Conservation (phyloP, 2,329 filamentous ascomycete species). For the Macrophomina phaseolina region DNA sequence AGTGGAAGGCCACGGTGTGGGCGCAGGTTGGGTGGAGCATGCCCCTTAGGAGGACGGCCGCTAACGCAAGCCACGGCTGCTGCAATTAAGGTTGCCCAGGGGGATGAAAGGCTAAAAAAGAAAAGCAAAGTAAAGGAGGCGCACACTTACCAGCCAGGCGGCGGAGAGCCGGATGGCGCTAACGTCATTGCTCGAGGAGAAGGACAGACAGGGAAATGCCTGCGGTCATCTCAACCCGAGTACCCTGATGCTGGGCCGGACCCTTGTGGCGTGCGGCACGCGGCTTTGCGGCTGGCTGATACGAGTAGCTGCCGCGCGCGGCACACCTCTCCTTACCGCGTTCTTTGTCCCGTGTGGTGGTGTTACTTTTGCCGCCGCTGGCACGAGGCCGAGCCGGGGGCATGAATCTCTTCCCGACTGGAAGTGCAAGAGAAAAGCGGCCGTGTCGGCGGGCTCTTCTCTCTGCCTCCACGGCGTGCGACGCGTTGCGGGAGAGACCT, state of each 20-base stretch:
- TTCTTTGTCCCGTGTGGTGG: not conserved
- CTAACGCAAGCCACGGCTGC: slow-evolving; percentile 4
- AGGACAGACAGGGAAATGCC: slow-evolving; percentile 4
- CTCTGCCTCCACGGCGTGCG: not conserved
- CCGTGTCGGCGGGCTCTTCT: not conserved
- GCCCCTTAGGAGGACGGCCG: slow-evolving; percentile 11
- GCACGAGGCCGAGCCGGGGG: not conserved
- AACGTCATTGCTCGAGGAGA: slow-evolving; percentile 10
- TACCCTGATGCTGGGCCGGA: slow-evolving; percentile 22
- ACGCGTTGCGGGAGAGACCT: slow-evolving; percentile 14
- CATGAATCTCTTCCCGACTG: not conserved
- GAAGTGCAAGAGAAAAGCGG: not conserved
- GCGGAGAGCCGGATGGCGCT: slow-evolving; percentile 17
- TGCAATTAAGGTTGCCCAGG: slow-evolving; percentile 12
- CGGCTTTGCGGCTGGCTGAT: slow-evolving; percentile 11
- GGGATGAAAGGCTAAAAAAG: not conserved
- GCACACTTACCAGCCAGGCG: slow-evolving; percentile 2
- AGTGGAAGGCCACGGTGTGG: not conserved
- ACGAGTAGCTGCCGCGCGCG: not conserved
- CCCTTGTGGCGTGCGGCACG: slow-evolving; percentile 9
- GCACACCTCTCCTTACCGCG: not conserved
- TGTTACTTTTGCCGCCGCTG: not conserved
- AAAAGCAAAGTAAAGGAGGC: not conserved
- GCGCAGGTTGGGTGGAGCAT: not conserved
- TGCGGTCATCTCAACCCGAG: slow-evolving; percentile 1